Evolutionary conservation across 2,329 filamentous ascomycete species (phyloP).

Genomic region (Diaporthe eres): DNA sequence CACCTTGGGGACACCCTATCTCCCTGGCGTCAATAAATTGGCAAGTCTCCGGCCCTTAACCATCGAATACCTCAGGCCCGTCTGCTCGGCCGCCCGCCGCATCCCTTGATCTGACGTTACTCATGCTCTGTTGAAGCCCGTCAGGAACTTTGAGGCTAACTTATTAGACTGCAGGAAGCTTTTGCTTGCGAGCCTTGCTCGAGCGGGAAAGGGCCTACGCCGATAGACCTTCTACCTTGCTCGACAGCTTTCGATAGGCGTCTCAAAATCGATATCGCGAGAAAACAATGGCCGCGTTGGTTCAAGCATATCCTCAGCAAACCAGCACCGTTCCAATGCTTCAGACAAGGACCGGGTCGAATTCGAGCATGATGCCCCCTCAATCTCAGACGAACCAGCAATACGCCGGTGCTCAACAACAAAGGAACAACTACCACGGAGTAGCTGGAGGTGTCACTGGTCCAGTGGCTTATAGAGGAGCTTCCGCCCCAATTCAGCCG

Average conservation of each 20-base stretch:
- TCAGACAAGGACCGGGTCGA: conserved; percentile 78
- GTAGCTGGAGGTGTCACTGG: conserved; percentile 60
- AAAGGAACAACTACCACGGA: conserved; percentile 66
- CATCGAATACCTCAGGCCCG: not conserved
- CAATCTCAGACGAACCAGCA: conserved; percentile 66
- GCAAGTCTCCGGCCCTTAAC: conserved; percentile 34
- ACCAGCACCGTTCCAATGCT: conserved; percentile 81
- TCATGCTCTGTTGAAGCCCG: not conserved
- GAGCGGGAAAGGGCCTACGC: conserved; percentile 3
- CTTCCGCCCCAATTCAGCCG: conserved; percentile 75
- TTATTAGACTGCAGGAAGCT: not conserved
- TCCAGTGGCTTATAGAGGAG: conserved; percentile 67
- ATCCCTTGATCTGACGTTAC: not conserved
- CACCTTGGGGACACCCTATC: conserved; percentile 25
- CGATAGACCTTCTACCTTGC: conserved; percentile 20
- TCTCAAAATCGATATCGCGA: conserved; percentile 45
- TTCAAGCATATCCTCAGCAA: conserved; percentile 85
- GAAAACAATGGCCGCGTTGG: conserved; percentile 83
- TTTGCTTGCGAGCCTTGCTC: conserved; percentile 9
- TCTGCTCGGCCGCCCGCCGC: not conserved
- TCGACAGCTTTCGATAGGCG: conserved; percentile 41
- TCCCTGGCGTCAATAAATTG: conserved; percentile 36
- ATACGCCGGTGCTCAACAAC: conserved; percentile 61
- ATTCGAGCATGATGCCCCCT: conserved; percentile 70
- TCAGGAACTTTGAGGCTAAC: conserved; percentile 16